Evolutionary conservation across 768 basidiomycete genomes (phyloP).

Genomic region (Lentinus brumalis): DNA sequence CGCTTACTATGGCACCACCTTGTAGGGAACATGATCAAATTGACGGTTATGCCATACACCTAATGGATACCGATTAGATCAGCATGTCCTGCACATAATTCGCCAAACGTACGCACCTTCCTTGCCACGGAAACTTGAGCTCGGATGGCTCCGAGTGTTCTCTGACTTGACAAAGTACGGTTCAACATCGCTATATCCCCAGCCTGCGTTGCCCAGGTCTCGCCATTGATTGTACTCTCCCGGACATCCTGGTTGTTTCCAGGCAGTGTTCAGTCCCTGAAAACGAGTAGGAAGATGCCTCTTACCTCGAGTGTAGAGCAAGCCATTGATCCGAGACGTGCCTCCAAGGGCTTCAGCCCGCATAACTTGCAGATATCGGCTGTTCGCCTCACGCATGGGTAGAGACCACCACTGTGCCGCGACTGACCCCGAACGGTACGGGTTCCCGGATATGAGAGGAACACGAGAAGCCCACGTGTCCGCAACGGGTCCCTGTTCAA

Average conservation of each 20-base stretch:
- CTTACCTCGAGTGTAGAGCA: slow-evolving; percentile 34
- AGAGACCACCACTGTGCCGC: slow-evolving; percentile 11
- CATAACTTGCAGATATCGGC: slow-evolving; percentile 7
- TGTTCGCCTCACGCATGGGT: background rate
- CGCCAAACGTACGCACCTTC: too few relatives aligned
- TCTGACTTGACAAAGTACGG: slow-evolving; percentile 40
- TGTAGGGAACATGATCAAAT: slow-evolving; percentile 2
- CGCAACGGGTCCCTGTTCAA: slow-evolving; percentile 48
- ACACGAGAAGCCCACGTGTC: slow-evolving; percentile 26
- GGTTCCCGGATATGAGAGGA: slow-evolving; percentile 33
- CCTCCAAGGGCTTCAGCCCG: slow-evolving; percentile 44
- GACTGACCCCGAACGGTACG: slow-evolving; percentile 18
- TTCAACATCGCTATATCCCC: slow-evolving; percentile 37
- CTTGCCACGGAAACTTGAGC: background rate
- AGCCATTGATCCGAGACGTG: slow-evolving; percentile 48
- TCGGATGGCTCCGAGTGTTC: background rate
- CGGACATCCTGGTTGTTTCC: slow-evolving; percentile 7
- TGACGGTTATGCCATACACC: slow-evolving; percentile 18
- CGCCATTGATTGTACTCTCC: slow-evolving; percentile 36
- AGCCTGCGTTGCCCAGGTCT: slow-evolving; percentile 34
- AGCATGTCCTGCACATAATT: too few relatives aligned
- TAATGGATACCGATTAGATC: background rate
- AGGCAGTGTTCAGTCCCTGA: background rate
- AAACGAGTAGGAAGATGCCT: background rate
- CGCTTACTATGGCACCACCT: slow-evolving; percentile 3